phyloP scores from a whole-genome alignment of 177 flowering plant genomes.

The Vitis hybrid region DNA sequence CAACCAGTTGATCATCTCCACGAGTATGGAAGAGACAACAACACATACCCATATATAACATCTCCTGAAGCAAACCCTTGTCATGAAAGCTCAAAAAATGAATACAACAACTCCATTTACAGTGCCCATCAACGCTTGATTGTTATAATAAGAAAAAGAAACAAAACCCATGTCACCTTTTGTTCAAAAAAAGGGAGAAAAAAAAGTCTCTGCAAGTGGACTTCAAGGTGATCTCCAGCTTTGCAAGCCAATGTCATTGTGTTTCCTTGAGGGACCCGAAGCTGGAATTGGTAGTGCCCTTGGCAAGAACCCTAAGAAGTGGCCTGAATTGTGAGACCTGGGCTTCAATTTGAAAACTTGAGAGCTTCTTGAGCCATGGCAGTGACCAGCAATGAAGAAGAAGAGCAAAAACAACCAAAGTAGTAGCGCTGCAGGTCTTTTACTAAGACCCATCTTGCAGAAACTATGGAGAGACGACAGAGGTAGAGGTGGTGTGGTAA shows the following conservation, averaged over 20 bases:
- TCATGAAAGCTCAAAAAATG: constrained; percentile 4
- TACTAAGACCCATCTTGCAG: constrained; percentile 23
- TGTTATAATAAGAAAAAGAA: not conserved
- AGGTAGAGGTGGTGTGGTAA: not conserved
- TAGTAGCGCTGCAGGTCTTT: constrained; percentile 18
- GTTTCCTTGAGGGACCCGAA: constrained; percentile 81
- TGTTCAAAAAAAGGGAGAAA: not conserved
- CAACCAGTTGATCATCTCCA: constrained; percentile 4
- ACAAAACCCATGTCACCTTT: not conserved
- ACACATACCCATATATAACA: constrained; percentile 7
- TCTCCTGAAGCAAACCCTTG: constrained; percentile 1
- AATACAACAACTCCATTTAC: constrained; percentile 15
- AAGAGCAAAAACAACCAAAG: constrained; percentile 22
- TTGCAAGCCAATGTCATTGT: constrained; percentile 66
- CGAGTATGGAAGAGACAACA: constrained; percentile 6
- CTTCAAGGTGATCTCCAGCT: constrained; percentile 44
- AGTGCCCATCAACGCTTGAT: constrained; percentile 1
- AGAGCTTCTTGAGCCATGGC: constrained; percentile 38
- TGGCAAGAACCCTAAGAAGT: constrained; percentile 71
- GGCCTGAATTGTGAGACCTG: constrained; percentile 30
- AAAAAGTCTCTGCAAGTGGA: not conserved
- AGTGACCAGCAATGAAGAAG: constrained; percentile 21
- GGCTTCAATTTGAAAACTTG: constrained; percentile 36
- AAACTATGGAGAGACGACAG: not conserved
- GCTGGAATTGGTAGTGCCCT: constrained; percentile 56